A percentile compares a stretch with the other conserved stretches of the same genome.
Conservation (phyloP, 2,329 filamentous ascomycete genomes). For the Talaromyces rugulosus region DNA sequence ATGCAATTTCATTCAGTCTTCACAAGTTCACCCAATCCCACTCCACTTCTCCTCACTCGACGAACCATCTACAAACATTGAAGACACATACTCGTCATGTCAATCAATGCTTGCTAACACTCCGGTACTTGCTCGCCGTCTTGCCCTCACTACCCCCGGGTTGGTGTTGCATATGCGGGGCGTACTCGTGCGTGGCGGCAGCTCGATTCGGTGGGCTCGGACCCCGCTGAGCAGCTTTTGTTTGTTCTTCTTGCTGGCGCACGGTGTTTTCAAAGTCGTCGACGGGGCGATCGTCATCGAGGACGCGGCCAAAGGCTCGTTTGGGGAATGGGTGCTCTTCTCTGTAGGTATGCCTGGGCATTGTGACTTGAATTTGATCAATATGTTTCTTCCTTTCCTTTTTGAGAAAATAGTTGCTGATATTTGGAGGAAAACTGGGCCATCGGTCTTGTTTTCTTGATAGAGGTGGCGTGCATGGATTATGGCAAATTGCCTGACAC, state of each 20-base stretch:
- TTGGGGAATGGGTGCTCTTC: slow-evolving; percentile 7
- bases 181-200: slow-evolving; percentile 3
- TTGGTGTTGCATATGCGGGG: slow-evolving; percentile 1
- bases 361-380: neutral
- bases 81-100: neutral
- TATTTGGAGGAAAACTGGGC: neutral
- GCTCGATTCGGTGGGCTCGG: slow-evolving; percentile 12
- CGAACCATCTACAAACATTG: neutral
- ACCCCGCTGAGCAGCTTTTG: slow-evolving; percentile 2
- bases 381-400: neutral
- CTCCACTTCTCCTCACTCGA: neutral
- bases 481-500: slow-evolving; percentile 9
- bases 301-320: slow-evolving; percentile 13
- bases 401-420: neutral
- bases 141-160: slow-evolving; percentile 3
- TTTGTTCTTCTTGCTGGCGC: slow-evolving; percentile 6
- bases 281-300: slow-evolving; percentile 11
- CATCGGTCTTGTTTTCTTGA: neutral
- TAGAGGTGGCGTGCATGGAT: neutral
- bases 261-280: slow-evolving; percentile 13
- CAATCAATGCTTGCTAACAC: slow-evolving; percentile 9
- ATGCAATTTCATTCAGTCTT: neutral
- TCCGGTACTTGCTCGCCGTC: slow-evolving; percentile 12
- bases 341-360: slow-evolving; percentile 7
- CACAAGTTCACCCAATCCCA: neutral